Conservation (phyloP, 108 stramenopile genomes). For the Heterococcus sp. region DNA sequence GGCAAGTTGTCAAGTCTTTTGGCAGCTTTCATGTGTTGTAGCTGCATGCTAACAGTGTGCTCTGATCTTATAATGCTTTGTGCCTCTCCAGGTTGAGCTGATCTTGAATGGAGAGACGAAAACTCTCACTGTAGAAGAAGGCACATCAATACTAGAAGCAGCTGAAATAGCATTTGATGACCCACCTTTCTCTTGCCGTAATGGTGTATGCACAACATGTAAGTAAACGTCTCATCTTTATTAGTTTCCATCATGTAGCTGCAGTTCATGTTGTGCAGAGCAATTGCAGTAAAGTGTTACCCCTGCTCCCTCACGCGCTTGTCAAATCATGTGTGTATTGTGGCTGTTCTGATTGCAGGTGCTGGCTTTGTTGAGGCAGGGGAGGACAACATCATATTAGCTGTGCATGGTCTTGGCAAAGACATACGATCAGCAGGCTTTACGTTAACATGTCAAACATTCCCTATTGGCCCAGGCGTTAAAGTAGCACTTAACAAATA, state of each 20-base stretch:
- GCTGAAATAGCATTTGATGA: constrained; percentile 45
- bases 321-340: too few relatives aligned
- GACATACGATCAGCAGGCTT: constrained; percentile 18
- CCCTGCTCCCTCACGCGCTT: too few relatives aligned
- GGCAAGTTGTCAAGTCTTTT: constrained; percentile 8
- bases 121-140: constrained; percentile 39
- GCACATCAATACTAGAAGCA: constrained; percentile 42
- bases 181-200: constrained; percentile 50
- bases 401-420: constrained; percentile 31
- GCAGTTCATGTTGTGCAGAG: too few relatives aligned
- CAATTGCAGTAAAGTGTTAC: too few relatives aligned
- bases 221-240: too few relatives aligned
- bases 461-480: constrained; percentile 44
- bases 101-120: constrained; percentile 34
- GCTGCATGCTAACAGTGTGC: not conserved
- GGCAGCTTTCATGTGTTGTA: not conserved
- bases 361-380: constrained; percentile 25
- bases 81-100: constrained; percentile 25
- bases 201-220: constrained; percentile 49
- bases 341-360: too few relatives aligned
- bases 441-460: constrained; percentile 45
- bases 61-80: not conserved
- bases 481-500: constrained; percentile 46
- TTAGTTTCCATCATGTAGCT: too few relatives aligned
- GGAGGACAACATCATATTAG: constrained; percentile 25